phyloP scores from a whole-genome alignment of 441 rosid genomes.

The Hura crepitans region DNA sequence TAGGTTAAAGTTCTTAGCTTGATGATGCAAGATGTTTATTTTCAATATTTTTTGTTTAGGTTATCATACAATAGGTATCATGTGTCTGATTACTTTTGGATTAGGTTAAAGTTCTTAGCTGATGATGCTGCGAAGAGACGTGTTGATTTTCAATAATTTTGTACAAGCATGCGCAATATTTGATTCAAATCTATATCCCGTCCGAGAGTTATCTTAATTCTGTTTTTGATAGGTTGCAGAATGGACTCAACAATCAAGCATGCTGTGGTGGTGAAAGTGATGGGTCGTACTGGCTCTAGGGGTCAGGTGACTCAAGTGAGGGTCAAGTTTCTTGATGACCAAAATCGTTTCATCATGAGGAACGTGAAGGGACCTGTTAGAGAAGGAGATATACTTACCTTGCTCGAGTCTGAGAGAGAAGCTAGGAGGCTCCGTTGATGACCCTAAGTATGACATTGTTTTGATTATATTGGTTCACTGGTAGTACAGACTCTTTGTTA shows the following conservation, averaged over 20 bases:
- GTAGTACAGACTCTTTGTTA: not conserved
- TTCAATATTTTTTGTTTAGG: too few species aligned
- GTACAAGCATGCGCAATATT: too few species aligned
- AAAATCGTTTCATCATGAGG: constrained; percentile 81
- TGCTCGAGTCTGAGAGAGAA: constrained; percentile 86
- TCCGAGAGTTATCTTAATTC: not conserved
- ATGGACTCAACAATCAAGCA: constrained; percentile 78
- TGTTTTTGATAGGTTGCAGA: constrained; percentile 21
- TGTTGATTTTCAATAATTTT: too few species aligned
- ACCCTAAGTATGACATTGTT: not conserved
- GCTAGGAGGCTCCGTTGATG: constrained; percentile 84
- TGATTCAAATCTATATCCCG: too few species aligned
- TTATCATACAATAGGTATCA: too few species aligned
- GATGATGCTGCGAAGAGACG: not conserved
- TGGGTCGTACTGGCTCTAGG: constrained; percentile 80
- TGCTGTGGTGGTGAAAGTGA: constrained; percentile 70
- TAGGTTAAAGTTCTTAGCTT: not conserved
- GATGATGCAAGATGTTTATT: not conserved
- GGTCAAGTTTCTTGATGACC: constrained; percentile 68
- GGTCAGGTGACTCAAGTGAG: constrained; percentile 89
- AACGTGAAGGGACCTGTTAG: constrained; percentile 88
- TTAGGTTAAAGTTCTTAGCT: not conserved
- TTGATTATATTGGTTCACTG: constrained; percentile 1
- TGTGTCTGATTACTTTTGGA: too few species aligned
- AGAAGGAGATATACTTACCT: constrained; percentile 77